Evolutionary conservation across 2,329 filamentous ascomycete genomes (phyloP).

Genomic region (Lasiodiplodia gonubiensis): DNA sequence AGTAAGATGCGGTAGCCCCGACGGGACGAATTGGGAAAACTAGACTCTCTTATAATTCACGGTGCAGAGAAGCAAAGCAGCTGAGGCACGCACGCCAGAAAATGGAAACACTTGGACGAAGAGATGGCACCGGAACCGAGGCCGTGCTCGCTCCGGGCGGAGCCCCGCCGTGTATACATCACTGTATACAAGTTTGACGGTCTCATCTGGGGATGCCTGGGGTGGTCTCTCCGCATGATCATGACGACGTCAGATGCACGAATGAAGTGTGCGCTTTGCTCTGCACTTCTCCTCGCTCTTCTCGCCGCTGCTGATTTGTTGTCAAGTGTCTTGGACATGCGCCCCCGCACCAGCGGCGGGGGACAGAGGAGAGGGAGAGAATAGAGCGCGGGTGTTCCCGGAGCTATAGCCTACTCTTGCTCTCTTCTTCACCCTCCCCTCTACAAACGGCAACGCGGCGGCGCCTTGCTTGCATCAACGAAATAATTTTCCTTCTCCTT

Average conservation of each 20-base stretch:
- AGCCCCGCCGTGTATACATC: background rate
- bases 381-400: background rate
- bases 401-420: background rate
- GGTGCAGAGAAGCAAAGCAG: too few species aligned
- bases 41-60: too few species aligned
- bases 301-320: background rate
- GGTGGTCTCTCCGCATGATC: background rate
- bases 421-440: background rate
- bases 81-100: too few species aligned
- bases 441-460: background rate
- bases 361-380: background rate
- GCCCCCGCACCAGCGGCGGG: too few species aligned
- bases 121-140: too few species aligned
- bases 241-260: background rate
- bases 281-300: background rate
- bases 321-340: too few species aligned
- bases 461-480: background rate
- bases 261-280: background rate
- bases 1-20: too few species aligned
- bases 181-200: background rate
- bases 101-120: too few species aligned
- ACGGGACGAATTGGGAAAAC: too few species aligned
- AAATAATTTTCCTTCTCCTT: background rate
- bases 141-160: too few species aligned
- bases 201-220: background rate